Evolutionary conservation across 2,329 filamentous ascomycete species (phyloP).

Genomic region (Trichophyton verrucosum): DNA sequence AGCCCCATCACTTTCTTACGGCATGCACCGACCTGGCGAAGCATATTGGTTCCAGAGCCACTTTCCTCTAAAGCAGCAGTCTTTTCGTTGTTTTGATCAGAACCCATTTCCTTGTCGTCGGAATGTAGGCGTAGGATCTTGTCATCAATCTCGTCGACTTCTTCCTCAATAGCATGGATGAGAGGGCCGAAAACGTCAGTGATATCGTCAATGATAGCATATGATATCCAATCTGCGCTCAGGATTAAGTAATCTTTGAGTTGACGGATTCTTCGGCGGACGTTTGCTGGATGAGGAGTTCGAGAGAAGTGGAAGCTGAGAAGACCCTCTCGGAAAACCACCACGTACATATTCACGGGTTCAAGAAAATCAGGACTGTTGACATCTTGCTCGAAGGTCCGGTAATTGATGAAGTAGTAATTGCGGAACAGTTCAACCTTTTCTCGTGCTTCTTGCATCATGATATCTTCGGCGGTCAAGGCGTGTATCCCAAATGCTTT

Average conservation of each 20-base stretch:
- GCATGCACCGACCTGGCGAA: constrained; percentile 82
- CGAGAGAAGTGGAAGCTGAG: constrained; percentile 96
- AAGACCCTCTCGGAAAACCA: constrained; percentile 91
- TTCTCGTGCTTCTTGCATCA: constrained; percentile 92
- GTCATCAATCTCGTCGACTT: constrained; percentile 95
- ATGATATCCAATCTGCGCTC: constrained; percentile 95
- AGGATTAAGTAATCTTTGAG: constrained; percentile 86
- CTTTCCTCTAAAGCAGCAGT: constrained; percentile 32
- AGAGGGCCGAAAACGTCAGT: constrained; percentile 90
- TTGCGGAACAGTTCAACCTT: constrained; percentile 96
- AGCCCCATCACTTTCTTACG: constrained; percentile 95
- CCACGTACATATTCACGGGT: constrained; percentile 92
- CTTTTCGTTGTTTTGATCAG: constrained; percentile 18
- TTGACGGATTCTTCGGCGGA: constrained; percentile 83
- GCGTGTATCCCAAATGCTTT: constrained; percentile 95
- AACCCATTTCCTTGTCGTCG: constrained; percentile 26
- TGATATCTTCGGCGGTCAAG: constrained; percentile 87
- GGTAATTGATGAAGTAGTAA: constrained; percentile 98
- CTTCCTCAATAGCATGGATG: constrained; percentile 85
- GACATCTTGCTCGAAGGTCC: constrained; percentile 90
- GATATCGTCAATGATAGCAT: constrained; percentile 95
- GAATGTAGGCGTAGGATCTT: constrained; percentile 74
- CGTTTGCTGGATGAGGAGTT: constrained; percentile 90
- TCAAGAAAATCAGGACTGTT: constrained; percentile 83
- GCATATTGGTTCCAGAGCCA: constrained; percentile 60